Evolutionary conservation across 345 rosid species (phyloP).

Genomic region (Conringia planisiliqua): DNA sequence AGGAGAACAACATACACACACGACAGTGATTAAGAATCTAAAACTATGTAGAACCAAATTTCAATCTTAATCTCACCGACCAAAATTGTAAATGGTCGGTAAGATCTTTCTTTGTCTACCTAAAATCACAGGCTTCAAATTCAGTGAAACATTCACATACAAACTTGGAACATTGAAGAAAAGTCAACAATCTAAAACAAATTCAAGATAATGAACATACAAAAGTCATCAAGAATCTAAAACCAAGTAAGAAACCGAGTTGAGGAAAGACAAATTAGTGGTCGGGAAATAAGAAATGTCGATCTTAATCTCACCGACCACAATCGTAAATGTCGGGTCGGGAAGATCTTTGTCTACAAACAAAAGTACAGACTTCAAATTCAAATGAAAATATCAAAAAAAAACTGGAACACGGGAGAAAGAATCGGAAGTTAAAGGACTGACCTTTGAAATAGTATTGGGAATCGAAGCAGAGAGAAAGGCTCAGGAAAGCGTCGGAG

Average conservation of each 20-base stretch:
- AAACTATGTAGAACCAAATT: not conserved
- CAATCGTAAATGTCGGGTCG: not conserved
- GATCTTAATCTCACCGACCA: slow-evolving; percentile 17
- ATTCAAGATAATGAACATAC: not conserved
- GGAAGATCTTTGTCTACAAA: slow-evolving; percentile 10
- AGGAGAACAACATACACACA: not conserved
- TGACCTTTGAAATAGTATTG: slow-evolving; percentile 13
- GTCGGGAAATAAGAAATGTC: not conserved
- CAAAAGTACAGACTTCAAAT: not conserved
- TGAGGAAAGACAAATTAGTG: not conserved
- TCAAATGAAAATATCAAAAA: not conserved
- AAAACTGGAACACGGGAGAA: not conserved
- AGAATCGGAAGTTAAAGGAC: not conserved
- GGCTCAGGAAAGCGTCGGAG: not conserved
- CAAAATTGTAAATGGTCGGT: not conserved
- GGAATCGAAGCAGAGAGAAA: slow-evolving; percentile 18
- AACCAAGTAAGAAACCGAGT: not conserved
- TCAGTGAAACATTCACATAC: not conserved
- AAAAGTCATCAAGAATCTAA: slow-evolving; percentile 5
- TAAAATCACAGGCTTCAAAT: not conserved
- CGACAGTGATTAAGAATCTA: not conserved
- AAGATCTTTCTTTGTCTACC: slow-evolving; percentile 11
- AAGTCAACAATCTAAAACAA: not conserved
- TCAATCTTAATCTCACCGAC: slow-evolving; percentile 14
- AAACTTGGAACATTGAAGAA: not conserved